Evolutionary conservation across 2,329 filamentous ascomycete genomes (phyloP), one percentile per base, ranked within the genome.

Genomic region (Colletotrichum incanum): DNA sequence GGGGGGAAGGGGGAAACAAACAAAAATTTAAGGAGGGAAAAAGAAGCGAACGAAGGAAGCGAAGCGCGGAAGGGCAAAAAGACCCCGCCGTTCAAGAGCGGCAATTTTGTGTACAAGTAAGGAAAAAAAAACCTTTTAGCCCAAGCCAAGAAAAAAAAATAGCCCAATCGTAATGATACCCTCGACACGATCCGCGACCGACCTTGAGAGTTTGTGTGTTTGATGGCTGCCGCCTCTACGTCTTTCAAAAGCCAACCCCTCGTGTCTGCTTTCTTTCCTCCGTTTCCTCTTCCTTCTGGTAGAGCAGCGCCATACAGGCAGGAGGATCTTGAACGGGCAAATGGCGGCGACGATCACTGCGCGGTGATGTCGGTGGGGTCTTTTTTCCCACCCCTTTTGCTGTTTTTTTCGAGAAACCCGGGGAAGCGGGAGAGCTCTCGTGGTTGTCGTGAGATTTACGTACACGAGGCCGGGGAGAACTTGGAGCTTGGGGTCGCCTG

Each of bases 131-230:
- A 39, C 20, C n/a, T 16, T 54, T 54, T 20, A 39, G 61, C 16
- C 37, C 31, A 50, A 23, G 5, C 28, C 23, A 49, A 23, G 11
- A 39, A 37, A 49, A 31, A 28, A 2, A 37, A 49, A 31, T 20
- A 2, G 14, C 20, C 43, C 45, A 62, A 31, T 54, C 37, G 47
- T 54, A 54, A 64, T 54, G 45, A 64, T 54, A 64, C 61, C 61
- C 26, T 26, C 16, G 49, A 52, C n/a, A 12, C 23, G 5, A 20
- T 37, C 14, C 49, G 14, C 12, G 6, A 16, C 6, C 26, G 5
- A 2, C 3, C 37, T 16, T 20, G 31, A 7, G 52, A 5, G 7
- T 11, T 37, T 12, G 5, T 37, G 20, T 14, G 4, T 8, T 31
- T 9, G 26, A 34, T n/a, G 6, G 20, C 14, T 31, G 47, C 50